Percentiles rank a stretch among this genome's conserved stretches.
phyloP scores from a whole-genome alignment of 768 basidiomycete species.

The Krasilnikovozyma curviuscula region DNA sequence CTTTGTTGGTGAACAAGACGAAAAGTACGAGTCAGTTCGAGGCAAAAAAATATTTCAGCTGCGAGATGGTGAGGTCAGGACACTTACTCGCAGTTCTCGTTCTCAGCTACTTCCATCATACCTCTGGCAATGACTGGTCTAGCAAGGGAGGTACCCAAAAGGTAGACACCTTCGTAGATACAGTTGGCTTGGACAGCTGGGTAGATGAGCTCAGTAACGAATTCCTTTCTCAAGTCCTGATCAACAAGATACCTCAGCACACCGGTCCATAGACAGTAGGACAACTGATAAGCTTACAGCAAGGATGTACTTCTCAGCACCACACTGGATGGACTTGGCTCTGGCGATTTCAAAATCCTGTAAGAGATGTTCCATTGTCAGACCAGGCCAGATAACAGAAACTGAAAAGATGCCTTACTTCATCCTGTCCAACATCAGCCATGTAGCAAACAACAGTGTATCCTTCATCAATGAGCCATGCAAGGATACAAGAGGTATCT shows the following conservation, averaged over 20 bases:
- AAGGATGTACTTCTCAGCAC: constrained; percentile 90
- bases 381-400: neutral
- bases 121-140: constrained; percentile 97
- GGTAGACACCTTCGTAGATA: constrained; percentile 97
- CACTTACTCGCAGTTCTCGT: constrained; percentile 84
- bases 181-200: constrained; percentile 95
- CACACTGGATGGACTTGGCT: constrained; percentile 69
- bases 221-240: constrained; percentile 84
- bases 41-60: neutral
- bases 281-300: constrained; percentile 34
- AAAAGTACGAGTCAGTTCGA: neutral
- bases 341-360: constrained; percentile 87
- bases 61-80: neutral
- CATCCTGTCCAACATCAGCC: constrained; percentile 29
- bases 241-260: neutral
- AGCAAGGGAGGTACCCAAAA: constrained; percentile 91
- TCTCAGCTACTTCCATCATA: constrained; percentile 83
- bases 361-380: neutral
- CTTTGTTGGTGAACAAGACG: constrained; percentile 33
- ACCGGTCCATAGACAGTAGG: neutral
- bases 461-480: constrained; percentile 94
- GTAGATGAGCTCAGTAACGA: constrained; percentile 88
- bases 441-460: constrained; percentile 92
- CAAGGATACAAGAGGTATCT: constrained; percentile 99
- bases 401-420: constrained; percentile 13